These are phyloP conservation scores for Cardamine occulta DNA, from an alignment of 345 rosid genomes.

Conservation along the genomic window DNA sequence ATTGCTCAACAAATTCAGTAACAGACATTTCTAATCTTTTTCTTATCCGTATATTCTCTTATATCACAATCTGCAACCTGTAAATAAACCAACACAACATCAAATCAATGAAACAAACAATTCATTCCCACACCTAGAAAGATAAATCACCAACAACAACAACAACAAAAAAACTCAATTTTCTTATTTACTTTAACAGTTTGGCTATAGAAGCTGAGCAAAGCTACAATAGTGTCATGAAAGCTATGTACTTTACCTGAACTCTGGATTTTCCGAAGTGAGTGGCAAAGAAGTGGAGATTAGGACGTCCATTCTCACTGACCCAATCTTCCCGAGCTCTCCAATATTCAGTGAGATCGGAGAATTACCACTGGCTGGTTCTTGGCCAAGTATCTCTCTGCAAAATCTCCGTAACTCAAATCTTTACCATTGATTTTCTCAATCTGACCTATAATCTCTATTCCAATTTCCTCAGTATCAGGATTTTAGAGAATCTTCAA, in stretches of 20 bases:
- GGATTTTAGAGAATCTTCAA: no score
- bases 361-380: constrained; percentile 79
- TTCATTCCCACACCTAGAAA: neutral
- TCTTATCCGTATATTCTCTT: constrained; percentile 85
- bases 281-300: constrained; percentile 64
- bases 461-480: constrained; percentile 49
- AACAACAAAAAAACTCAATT: no score
- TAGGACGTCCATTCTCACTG: constrained; percentile 54
- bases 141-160: no score
- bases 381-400: constrained; percentile 62
- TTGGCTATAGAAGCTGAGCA: constrained; percentile 1
- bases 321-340: constrained; percentile 84
- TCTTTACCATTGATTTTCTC: constrained; percentile 74
- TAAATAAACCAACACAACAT: constrained; percentile 2
- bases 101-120: constrained; percentile 1
- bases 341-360: constrained; percentile 83
- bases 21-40: constrained; percentile 81
- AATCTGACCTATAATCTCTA: constrained; percentile 63
- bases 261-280: constrained; percentile 77
- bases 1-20: constrained; percentile 58
- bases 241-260: constrained; percentile 56
- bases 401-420: constrained; percentile 64
- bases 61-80: constrained; percentile 88
- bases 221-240: neutral
- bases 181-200: neutral